phyloP scores from a whole-genome alignment of 2,329 filamentous ascomycete species.

The Lomentospora prolificans region DNA sequence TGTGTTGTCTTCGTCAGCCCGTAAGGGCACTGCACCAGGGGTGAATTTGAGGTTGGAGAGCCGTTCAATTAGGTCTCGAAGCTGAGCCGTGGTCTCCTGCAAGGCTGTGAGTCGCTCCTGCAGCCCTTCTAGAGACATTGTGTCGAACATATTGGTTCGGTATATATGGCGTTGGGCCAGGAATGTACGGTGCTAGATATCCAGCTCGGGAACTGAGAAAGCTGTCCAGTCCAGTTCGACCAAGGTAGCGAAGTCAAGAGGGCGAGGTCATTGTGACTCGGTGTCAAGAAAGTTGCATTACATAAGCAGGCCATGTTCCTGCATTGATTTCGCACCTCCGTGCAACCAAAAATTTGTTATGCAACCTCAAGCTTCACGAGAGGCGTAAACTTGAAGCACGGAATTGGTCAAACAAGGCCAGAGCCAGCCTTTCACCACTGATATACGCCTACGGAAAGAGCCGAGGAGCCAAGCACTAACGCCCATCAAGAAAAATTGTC shows the following conservation, averaged over 20 bases:
- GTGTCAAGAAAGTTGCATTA: neutral
- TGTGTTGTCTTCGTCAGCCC: conserved; percentile 37
- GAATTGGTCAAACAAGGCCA: no score
- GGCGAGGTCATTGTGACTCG: neutral
- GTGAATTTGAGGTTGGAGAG: conserved; percentile 49
- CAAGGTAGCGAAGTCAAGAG: conserved; percentile 14
- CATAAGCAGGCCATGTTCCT: no score
- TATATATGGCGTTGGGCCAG: neutral
- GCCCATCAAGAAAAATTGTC: no score
- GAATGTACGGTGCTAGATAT: neutral
- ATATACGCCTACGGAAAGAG: neutral
- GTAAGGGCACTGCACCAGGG: conserved; percentile 45
- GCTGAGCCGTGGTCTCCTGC: conserved; percentile 51
- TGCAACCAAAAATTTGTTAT: neutral
- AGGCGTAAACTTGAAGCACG: neutral
- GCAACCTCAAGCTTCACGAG: neutral
- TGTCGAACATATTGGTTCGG: conserved; percentile 2
- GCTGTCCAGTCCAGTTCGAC: conserved; percentile 12
- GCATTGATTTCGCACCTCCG: no score
- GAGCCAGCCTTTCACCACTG: no score
- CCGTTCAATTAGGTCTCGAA: conserved; percentile 48
- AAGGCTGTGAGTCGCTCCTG: conserved; percentile 49
- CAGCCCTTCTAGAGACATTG: conserved; percentile 49
- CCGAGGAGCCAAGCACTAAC: no score
- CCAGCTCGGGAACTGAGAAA: conserved; percentile 9